Evolutionary conservation across 2,329 filamentous ascomycete species (phyloP).

Genomic region (Penicillium sp.): DNA sequence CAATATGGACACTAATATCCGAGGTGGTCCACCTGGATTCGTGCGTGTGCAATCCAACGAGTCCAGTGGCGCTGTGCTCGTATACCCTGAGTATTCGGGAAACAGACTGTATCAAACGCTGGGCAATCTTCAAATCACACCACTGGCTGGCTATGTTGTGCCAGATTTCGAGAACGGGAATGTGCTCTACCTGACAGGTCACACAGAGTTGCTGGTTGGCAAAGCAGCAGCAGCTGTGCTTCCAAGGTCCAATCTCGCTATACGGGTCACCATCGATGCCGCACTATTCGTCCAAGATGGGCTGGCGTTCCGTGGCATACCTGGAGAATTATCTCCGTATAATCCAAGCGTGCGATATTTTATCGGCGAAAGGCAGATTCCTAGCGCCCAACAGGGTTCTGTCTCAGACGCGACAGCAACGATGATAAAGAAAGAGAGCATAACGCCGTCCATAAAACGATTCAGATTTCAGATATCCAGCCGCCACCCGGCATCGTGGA

Average conservation of each 20-base stretch:
- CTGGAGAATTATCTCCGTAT: conserved; percentile 69
- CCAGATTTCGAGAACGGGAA: conserved; percentile 73
- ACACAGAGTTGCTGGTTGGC: conserved; percentile 66
- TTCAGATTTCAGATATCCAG: conserved; percentile 60
- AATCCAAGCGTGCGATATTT: conserved; percentile 73
- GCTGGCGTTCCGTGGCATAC: conserved; percentile 66
- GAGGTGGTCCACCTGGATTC: conserved; percentile 75
- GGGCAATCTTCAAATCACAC: conserved; percentile 71
- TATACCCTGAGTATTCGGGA: conserved; percentile 83
- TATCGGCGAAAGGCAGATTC: conserved; percentile 53
- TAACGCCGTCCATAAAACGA: conserved; percentile 68
- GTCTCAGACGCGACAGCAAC: conserved; percentile 49
- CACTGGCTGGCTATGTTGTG: conserved; percentile 68
- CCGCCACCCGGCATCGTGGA: conserved; percentile 52
- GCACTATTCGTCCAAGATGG: conserved; percentile 65
- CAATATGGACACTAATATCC: conserved; percentile 82
- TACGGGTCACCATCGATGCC: conserved; percentile 61
- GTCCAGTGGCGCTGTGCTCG: conserved; percentile 50
- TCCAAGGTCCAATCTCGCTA: conserved; percentile 69
- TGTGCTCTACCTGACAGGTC: conserved; percentile 71
- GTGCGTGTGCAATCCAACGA: conserved; percentile 66
- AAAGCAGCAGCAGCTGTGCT: conserved; percentile 63
- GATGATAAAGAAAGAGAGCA: conserved; percentile 57
- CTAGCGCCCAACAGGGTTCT: not conserved
- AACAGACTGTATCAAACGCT: conserved; percentile 79